A percentile compares a stretch with the other conserved stretches of the same genome.
phyloP scores from a whole-genome alignment of 768 basidiomycete species.

The Collybia nuda region DNA sequence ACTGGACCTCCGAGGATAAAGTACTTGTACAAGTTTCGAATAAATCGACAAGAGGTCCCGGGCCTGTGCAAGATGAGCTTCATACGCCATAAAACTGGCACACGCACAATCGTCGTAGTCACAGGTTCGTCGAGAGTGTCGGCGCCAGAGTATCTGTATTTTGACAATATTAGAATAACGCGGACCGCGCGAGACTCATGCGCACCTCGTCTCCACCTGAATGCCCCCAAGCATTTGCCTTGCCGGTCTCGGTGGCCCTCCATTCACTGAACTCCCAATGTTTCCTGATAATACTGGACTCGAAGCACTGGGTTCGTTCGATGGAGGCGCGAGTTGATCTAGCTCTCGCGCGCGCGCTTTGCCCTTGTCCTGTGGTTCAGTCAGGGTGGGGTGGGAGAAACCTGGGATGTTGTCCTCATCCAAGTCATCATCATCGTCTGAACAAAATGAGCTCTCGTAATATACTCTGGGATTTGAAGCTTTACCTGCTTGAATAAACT shows the following conservation, averaged over 20 bases:
- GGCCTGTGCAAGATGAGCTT: conserved; percentile 35
- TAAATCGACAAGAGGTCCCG: conserved; percentile 91
- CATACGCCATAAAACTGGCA: not conserved
- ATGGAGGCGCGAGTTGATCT: conserved; percentile 49
- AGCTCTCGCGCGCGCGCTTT: conserved; percentile 65
- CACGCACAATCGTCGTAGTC: conserved; percentile 78
- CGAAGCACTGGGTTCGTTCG: conserved; percentile 26
- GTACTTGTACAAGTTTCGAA: conserved; percentile 88
- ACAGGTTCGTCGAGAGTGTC: conserved; percentile 95
- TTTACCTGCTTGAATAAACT: conserved; percentile 79
- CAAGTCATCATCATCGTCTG: conserved; percentile 80
- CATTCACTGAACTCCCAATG: conserved; percentile 55
- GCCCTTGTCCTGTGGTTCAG: conserved; percentile 63
- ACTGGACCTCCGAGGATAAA: conserved; percentile 77
- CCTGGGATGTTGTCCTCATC: conserved; percentile 82
- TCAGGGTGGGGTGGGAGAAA: conserved; percentile 65
- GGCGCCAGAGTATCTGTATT: conserved; percentile 66
- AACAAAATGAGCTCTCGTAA: conserved; percentile 3
- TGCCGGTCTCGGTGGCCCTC: conserved; percentile 34
- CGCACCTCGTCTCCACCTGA: conserved; percentile 84
- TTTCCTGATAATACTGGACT: conserved; percentile 62
- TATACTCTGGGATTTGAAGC: not conserved
- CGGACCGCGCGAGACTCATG: not conserved
- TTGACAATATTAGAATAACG: not conserved
- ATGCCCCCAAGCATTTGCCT: conserved; percentile 82